Percentiles rank a stretch among this genome's conserved stretches.
Evolutionary conservation across 257 asterid genomes (phyloP).

Genomic region (Solanum chmielewskii): DNA sequence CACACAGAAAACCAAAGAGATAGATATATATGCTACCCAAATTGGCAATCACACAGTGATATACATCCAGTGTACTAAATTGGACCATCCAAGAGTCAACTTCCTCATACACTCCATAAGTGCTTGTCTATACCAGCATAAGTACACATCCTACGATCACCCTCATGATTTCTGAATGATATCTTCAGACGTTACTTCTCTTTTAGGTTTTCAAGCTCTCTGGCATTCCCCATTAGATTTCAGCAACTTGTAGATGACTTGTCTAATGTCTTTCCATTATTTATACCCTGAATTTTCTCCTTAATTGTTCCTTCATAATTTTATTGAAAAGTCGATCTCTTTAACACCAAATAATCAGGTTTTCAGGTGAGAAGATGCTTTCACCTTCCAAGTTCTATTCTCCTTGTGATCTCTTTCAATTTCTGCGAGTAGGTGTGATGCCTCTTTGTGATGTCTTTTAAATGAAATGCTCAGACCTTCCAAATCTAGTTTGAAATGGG

Average conservation of each 20-base stretch:
- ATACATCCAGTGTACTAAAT: neutral
- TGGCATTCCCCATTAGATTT: neutral
- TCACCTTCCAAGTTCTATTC: neutral
- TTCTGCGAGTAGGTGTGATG: neutral
- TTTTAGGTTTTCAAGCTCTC: neutral
- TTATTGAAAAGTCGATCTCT: neutral
- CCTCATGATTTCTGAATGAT: neutral
- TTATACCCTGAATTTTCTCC: neutral
- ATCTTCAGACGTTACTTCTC: neutral
- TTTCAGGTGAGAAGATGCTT: neutral
- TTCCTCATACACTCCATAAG: neutral
- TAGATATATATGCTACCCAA: neutral
- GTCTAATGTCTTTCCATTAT: neutral
- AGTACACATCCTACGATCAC: neutral
- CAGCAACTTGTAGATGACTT: neutral
- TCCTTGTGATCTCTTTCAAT: neutral
- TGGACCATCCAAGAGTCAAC: neutral
- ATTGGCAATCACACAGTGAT: neutral
- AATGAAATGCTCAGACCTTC: neutral
- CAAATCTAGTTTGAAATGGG: neutral
- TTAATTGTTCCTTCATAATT: neutral
- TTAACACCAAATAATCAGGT: neutral
- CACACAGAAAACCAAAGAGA: neutral
- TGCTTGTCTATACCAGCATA: neutral
- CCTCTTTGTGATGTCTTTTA: neutral